Evolutionary conservation across 2,329 filamentous ascomycete species (phyloP), one percentile per base, ranked within the genome.

Genomic region (Xylariaceae sp.): DNA sequence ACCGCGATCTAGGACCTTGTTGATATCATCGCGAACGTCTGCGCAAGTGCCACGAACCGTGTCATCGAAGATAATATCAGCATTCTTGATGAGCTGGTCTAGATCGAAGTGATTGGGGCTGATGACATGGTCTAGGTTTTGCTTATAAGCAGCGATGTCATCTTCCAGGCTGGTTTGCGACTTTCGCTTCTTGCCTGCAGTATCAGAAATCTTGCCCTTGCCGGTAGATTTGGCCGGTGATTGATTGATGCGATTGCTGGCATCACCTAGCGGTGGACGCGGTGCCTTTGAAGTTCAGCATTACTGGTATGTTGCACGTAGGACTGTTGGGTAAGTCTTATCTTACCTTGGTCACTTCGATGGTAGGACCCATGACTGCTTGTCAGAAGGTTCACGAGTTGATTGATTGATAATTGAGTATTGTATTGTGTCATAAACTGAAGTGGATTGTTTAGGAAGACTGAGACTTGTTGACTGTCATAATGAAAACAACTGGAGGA

Each of bases 101-200:
- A 64, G 55, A 2, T 56, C 33, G 14, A 14, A 28, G 14, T 45
- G 33, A 33, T 47, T 40, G 2, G 48, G 47, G 6, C 45, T 54
- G 7, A 51, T 19, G 18, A 61, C 48, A 14, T 60, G 31, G 14
- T 60, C 54, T 5, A 67, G 60, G 19, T 61, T 41, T 45, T 63
- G 60, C 50, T 62, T 66, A 46, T 67, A 66, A 9, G 53, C 59
- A 2, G 57, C 59, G 28, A 66, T 64, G 10, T 64, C 63, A 10
- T 66, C 61, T 0, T 63, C 60, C 2, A 65, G 56, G 12, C 56
- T 57, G 1, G 44, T 51, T 10, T 61, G 57, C 1, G 62, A 53
- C 44, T 62, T 65, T 40, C 63, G 60, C 53, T 66, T 67, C 52
- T 50, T 65, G 51, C 58, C 19, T 38, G 34, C 13, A 16, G 34